A percentile compares a stretch with the other conserved stretches of the same genome.
Conservation (phyloP, 2,329 filamentous ascomycete species). For the Waltergamsia citrina region DNA sequence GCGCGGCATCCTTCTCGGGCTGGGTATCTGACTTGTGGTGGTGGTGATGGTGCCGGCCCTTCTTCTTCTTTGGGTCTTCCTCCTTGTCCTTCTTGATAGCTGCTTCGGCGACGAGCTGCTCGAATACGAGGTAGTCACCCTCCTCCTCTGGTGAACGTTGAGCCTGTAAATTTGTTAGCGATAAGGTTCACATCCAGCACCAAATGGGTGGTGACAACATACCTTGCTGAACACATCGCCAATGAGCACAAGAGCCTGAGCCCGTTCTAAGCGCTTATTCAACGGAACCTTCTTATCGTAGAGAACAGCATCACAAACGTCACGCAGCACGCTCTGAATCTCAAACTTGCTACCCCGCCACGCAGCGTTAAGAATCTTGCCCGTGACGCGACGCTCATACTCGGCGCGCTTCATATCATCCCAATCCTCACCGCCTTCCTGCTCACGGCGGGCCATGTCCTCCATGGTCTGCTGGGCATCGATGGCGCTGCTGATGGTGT, state of each 20-base stretch:
- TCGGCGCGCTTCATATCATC: conserved; percentile 95
- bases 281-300: conserved; percentile 70
- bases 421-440: conserved; percentile 93
- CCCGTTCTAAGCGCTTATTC: conserved; percentile 80
- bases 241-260: conserved; percentile 78
- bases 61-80: conserved; percentile 56
- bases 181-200: neutral
- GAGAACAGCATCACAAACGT: conserved; percentile 85
- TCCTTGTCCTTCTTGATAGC: conserved; percentile 92
- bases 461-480: conserved; percentile 98
- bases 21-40: neutral
- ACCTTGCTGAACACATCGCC: conserved; percentile 88
- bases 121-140: conserved; percentile 97
- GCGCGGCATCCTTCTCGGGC: neutral
- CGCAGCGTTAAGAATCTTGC: conserved; percentile 93
- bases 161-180: conserved; percentile 43
- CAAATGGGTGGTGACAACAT: conserved; percentile 20
- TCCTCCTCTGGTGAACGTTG: conserved; percentile 89
- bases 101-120: conserved; percentile 94
- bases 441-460: conserved; percentile 94
- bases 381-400: conserved; percentile 90
- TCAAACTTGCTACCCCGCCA: conserved; percentile 97
- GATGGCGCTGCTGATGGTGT: conserved; percentile 90
- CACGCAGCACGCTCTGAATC: conserved; percentile 89
- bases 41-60: conserved; percentile 26